Conservation (phyloP, 2,329 filamentous ascomycete genomes). For the Triangularia setosa region DNA sequence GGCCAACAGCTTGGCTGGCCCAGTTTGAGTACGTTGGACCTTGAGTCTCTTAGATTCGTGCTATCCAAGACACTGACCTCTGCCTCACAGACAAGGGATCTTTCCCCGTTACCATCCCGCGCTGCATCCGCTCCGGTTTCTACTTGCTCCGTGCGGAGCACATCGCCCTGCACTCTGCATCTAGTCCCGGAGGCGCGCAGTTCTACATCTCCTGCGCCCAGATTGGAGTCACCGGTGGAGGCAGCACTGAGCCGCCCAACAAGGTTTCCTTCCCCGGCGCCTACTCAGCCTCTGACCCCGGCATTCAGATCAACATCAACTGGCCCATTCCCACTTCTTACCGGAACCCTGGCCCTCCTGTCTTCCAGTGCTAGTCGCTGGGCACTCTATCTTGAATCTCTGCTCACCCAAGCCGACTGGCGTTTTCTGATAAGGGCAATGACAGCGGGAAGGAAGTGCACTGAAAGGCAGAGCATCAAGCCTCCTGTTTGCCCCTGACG, state of each 20-base stretch:
- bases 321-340: slow-evolving; percentile 39
- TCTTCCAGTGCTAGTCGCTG: slow-evolving; percentile 24
- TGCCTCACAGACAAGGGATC: slow-evolving; percentile 28
- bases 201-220: slow-evolving; percentile 43
- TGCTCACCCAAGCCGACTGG: background rate
- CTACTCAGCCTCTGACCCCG: slow-evolving; percentile 39
- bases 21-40: slow-evolving; percentile 31
- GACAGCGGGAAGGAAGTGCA: background rate
- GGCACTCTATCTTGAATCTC: background rate
- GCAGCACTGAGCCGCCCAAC: slow-evolving; percentile 33
- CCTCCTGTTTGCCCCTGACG: background rate
- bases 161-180: slow-evolving; percentile 43
- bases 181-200: slow-evolving; percentile 40
- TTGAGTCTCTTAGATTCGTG: background rate
- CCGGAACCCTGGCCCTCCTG: slow-evolving; percentile 28
- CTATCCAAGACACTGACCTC: background rate
- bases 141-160: slow-evolving; percentile 48
- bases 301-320: slow-evolving; percentile 43
- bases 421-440: background rate
- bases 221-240: slow-evolving; percentile 40
- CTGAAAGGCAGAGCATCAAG: too few relatives aligned
- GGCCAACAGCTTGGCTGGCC: slow-evolving; percentile 39
- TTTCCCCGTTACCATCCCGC: slow-evolving; percentile 40
- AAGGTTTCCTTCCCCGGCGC: slow-evolving; percentile 43
- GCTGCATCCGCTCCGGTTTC: slow-evolving; percentile 41